phyloP scores from a whole-genome alignment of 441 rosid species.

The Populus hybrid region DNA sequence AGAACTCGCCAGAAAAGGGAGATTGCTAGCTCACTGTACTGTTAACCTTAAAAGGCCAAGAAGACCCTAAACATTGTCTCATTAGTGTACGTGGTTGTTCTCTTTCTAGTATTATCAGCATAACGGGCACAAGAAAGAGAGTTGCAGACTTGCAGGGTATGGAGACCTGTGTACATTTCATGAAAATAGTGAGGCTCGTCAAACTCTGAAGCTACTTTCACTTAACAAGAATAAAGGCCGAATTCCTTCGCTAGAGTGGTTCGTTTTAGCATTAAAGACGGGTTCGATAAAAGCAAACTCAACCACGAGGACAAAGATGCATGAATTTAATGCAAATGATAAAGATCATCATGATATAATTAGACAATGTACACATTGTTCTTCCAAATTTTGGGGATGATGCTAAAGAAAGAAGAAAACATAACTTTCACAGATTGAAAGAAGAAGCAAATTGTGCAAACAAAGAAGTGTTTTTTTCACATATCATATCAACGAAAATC shows the following conservation, averaged over 20 bases:
- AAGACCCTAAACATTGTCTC: neutral
- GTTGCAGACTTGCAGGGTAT: neutral
- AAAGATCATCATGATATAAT: no score
- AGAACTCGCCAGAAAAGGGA: neutral
- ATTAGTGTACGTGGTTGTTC: neutral
- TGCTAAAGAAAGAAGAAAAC: neutral
- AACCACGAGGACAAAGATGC: no score
- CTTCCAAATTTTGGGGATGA: neutral
- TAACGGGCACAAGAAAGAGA: neutral
- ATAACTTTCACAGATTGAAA: neutral
- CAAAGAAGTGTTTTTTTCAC: neutral
- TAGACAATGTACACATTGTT: slow-evolving; percentile 1
- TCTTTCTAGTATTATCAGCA: neutral
- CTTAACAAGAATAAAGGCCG: neutral
- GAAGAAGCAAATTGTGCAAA: neutral
- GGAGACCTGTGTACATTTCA: neutral
- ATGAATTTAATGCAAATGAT: neutral
- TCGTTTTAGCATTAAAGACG: neutral
- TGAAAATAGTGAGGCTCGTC: neutral
- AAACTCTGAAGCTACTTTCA: neutral
- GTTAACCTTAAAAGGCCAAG: neutral
- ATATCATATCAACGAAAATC: slow-evolving; percentile 11
- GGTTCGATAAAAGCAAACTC: neutral
- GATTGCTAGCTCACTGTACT: neutral
- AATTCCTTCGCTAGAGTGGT: neutral